Conservation (phyloP, 2,329 filamentous ascomycete species). For the Macrophomina tecta region DNA sequence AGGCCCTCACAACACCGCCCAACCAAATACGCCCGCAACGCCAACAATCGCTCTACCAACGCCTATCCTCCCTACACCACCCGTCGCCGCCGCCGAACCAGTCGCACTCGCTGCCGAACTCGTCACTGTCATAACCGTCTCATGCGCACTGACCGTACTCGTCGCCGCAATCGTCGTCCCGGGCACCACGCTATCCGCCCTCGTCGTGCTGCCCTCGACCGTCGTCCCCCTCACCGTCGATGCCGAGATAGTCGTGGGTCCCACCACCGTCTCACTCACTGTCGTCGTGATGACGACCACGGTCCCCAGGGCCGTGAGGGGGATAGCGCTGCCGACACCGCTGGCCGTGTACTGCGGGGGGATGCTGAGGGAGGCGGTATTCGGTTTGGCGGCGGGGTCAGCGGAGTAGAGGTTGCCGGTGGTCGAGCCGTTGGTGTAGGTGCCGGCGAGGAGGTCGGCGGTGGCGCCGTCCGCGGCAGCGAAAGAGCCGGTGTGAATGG, state of each 20-base stretch:
- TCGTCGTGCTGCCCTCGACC: conserved; percentile 30
- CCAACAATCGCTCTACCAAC: not conserved
- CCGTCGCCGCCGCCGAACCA: conserved; percentile 25
- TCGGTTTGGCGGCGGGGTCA: conserved; percentile 46
- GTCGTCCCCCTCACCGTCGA: conserved; percentile 36
- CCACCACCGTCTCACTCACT: conserved; percentile 29
- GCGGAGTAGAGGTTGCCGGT: conserved; percentile 54
- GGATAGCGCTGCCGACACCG: conserved; percentile 55
- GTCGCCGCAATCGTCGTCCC: conserved; percentile 35
- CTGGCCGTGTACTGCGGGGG: conserved; percentile 54
- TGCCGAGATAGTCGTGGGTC: conserved; percentile 35
- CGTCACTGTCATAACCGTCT: conserved; percentile 13
- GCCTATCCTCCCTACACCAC: not conserved
- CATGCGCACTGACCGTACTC: conserved; percentile 37
- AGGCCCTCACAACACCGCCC: not conserved
- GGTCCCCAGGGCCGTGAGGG: conserved; percentile 50
- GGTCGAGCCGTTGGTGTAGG: conserved; percentile 46
- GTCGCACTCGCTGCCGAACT: not conserved
- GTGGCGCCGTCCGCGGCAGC: conserved; percentile 41
- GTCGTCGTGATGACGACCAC: conserved; percentile 44
- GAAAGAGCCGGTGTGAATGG: conserved; percentile 53
- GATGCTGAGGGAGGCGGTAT: conserved; percentile 52
- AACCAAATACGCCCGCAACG: not conserved
- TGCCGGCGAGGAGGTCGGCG: conserved; percentile 54
- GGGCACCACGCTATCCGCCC: conserved; percentile 26